These are phyloP conservation scores for Pseudogymnoascus sp. DNA, from an alignment of 2,329 filamentous ascomycete species.

Conservation along the genomic window DNA sequence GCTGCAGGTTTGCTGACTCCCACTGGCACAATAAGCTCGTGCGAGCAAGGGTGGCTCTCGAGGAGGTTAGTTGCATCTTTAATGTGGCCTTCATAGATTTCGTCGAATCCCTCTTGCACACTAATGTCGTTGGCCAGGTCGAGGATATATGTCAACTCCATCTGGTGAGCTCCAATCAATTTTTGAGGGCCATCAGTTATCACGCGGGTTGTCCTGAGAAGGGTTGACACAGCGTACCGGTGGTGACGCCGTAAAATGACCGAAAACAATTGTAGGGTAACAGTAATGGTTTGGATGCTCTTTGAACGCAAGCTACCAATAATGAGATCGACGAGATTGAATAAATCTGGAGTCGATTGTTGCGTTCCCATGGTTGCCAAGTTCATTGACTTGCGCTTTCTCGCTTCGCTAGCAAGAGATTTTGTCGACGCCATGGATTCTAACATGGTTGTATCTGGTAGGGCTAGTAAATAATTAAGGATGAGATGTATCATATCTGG, in stretches of 20 bases:
- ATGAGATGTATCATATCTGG: constrained; percentile 92
- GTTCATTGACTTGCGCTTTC: constrained; percentile 83
- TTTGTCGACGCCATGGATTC: constrained; percentile 37
- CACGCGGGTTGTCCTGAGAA: constrained; percentile 61
- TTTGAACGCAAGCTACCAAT: constrained; percentile 75
- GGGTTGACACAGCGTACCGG: constrained; percentile 70
- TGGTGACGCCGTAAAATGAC: constrained; percentile 84
- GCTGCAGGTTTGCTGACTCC: constrained; percentile 51
- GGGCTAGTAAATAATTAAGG: constrained; percentile 80
- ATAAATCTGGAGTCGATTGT: constrained; percentile 73
- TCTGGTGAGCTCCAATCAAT: constrained; percentile 67
- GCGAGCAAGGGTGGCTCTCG: constrained; percentile 67
- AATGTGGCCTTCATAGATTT: constrained; percentile 63
- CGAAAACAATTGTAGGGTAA: constrained; percentile 80
- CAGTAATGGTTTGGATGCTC: constrained; percentile 82
- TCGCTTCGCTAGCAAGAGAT: constrained; percentile 52
- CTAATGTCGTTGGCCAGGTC: constrained; percentile 61
- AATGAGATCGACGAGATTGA: constrained; percentile 88
- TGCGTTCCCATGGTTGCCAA: constrained; percentile 73
- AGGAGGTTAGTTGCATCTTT: constrained; percentile 63
- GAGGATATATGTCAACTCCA: constrained; percentile 67
- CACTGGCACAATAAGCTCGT: constrained; percentile 59
- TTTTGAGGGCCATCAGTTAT: constrained; percentile 48
- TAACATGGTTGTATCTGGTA: constrained; percentile 51
- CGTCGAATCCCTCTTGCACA: constrained; percentile 62